Evolutionary conservation across 352 stramenopile species (phyloP).

Genomic region (Phytophthora sojae): DNA sequence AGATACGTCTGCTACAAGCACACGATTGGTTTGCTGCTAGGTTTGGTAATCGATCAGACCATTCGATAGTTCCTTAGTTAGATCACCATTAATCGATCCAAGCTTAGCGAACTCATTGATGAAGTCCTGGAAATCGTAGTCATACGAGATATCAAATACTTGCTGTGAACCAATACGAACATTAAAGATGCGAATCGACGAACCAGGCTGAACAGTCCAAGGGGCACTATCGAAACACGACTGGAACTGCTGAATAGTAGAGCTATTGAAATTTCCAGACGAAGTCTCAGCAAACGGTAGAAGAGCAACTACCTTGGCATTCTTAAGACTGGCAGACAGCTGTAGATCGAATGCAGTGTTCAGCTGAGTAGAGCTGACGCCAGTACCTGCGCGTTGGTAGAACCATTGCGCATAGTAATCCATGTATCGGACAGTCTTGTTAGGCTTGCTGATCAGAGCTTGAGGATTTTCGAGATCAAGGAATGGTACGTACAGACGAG

Average conservation of each 20-base stretch:
- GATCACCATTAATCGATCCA: constrained; percentile 4
- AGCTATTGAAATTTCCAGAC: not conserved
- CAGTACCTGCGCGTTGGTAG: constrained; percentile 3
- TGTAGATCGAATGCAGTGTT: not conserved
- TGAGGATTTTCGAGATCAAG: not conserved
- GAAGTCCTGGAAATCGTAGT: constrained; percentile 6
- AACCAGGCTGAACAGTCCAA: constrained; percentile 4
- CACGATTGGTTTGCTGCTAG: not conserved
- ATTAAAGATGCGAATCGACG: constrained; percentile 1
- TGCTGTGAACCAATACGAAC: not conserved
- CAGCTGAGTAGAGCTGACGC: not conserved
- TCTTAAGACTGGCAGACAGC: not conserved
- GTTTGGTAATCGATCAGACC: constrained; percentile 6
- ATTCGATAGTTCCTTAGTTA: not conserved
- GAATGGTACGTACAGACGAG: not conserved
- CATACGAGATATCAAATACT: not conserved
- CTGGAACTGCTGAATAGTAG: constrained; percentile 12
- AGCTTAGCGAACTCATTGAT: constrained; percentile 10
- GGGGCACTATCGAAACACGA: constrained; percentile 1
- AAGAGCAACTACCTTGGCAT: not conserved
- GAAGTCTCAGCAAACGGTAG: constrained; percentile 6
- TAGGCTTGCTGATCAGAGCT: not conserved
- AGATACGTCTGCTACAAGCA: not conserved
- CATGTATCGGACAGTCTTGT: not conserved
- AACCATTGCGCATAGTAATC: constrained; percentile 11